Conservation (phyloP, 352 stramenopile genomes). For the Lagenidium giganteum region DNA sequence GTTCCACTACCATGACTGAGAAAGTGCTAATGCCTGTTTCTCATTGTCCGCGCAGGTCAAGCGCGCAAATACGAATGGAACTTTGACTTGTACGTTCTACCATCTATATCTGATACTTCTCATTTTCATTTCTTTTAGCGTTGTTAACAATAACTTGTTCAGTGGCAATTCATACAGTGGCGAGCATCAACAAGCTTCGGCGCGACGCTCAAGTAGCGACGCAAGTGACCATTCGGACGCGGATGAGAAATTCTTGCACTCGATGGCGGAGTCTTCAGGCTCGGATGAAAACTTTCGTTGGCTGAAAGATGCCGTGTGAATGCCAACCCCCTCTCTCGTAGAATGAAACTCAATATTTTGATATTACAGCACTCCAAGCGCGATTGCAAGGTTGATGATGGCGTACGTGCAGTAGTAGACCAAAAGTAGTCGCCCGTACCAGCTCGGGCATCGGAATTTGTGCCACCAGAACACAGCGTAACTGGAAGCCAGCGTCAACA, state of each 20-base stretch:
- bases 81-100: conserved; percentile 40
- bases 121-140: no score
- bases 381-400: conserved; percentile 56
- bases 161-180: no score
- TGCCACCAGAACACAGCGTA: conserved; percentile 47
- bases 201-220: no score
- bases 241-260: no score
- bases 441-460: conserved; percentile 51
- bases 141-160: no score
- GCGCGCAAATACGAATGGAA: conserved; percentile 46
- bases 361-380: conserved; percentile 29
- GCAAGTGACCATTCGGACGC: no score
- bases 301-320: conserved; percentile 45
- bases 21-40: neutral
- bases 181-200: no score
- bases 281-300: conserved; percentile 56
- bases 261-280: no score
- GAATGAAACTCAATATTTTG: no score
- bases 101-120: conserved; percentile 1
- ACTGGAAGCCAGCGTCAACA: conserved; percentile 43
- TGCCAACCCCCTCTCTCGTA: no score
- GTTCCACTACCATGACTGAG: no score
- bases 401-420: conserved; percentile 70
- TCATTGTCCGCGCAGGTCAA: neutral
- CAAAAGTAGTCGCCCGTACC: conserved; percentile 72